Evolutionary conservation across 169 alveolate species (phyloP), one percentile per base, ranked within the genome.

Genomic region (Toxoplasma gondii): DNA sequence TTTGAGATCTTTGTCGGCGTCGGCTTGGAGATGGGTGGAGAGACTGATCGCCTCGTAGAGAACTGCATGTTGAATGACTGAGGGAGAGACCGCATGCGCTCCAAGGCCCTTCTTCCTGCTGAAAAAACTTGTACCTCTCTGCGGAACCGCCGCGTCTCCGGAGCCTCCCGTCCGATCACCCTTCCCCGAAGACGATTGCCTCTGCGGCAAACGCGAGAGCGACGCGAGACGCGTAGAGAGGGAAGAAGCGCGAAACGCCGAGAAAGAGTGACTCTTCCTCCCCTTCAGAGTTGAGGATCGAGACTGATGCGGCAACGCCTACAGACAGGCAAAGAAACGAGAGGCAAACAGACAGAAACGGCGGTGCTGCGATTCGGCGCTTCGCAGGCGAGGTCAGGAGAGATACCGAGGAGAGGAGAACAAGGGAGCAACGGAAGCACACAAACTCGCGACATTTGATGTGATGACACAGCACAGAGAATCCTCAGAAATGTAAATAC

Each of bases 31-130:
- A n/a, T 36, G 39, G 84, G 27, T n/a, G 19, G 84, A 19, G 2
- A 74, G 84, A 24, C n/a, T 74, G 44, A 74, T n/a, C 12, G 84
- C 84, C 43, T 74, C 84, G 84, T 34, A 74, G 24, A 74, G 44
- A 4, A 74, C 84, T 16, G 84, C 84, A n/a, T 74, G 84, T 24
- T 36, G 84, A 1, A 74, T 74, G 44, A n/a, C 22, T n/a, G 84
- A 31, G 24, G 84, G 49, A 10, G 49, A 12, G 27, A 19, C 45
- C 2, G 19, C 4, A 17, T 41, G 45, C 45, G 84, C 43, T 16
- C 12, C 84, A n/a, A 16, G 24, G 43, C 84, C 22, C 9, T 36
- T 24, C 84, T 31, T n/a, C n/a, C 84, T 49, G 4, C 58, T n/a
- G 17, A 16, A n/a, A 7, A 31, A 27, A 7, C 74, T 27, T 4